A percentile compares a stretch with the other conserved stretches of the same genome.
Conservation (phyloP, 495 filamentous ascomycete genomes). For the Tuber magnatum region DNA sequence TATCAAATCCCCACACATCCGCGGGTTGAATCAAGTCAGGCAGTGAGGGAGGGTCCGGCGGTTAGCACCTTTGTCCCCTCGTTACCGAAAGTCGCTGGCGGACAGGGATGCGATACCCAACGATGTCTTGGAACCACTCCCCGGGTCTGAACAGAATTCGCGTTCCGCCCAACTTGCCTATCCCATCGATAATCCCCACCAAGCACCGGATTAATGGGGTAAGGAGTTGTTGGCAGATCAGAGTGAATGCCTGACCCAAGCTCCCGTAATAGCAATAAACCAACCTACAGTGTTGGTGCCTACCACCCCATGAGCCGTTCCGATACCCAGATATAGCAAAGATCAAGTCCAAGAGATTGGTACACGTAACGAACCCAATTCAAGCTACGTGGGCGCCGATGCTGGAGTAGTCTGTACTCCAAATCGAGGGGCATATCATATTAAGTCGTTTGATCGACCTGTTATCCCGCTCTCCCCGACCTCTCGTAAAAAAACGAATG, state of each 20-base stretch:
- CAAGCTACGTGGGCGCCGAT: neutral
- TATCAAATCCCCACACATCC: neutral
- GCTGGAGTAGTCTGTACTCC: neutral
- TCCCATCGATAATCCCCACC: neutral
- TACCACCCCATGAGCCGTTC: neutral
- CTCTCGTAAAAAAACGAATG: neutral
- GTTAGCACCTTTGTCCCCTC: neutral
- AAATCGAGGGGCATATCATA: neutral
- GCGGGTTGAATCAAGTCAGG: neutral
- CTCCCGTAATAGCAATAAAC: neutral
- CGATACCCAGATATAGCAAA: neutral
- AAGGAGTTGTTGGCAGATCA: neutral
- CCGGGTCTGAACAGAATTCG: neutral
- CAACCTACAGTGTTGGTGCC: neutral
- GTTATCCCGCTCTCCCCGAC: neutral
- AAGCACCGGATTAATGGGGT: neutral
- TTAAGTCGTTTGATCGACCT: neutral
- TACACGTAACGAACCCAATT: slow-evolving; percentile 3
- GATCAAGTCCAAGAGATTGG: neutral
- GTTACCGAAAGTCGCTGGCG: neutral
- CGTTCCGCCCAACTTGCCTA: neutral
- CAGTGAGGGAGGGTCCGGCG: neutral
- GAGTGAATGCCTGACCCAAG: neutral
- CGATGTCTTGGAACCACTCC: neutral
- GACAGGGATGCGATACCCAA: neutral